Conservation (phyloP, 2,329 filamentous ascomycete species). For the Penicillium sp. region DNA sequence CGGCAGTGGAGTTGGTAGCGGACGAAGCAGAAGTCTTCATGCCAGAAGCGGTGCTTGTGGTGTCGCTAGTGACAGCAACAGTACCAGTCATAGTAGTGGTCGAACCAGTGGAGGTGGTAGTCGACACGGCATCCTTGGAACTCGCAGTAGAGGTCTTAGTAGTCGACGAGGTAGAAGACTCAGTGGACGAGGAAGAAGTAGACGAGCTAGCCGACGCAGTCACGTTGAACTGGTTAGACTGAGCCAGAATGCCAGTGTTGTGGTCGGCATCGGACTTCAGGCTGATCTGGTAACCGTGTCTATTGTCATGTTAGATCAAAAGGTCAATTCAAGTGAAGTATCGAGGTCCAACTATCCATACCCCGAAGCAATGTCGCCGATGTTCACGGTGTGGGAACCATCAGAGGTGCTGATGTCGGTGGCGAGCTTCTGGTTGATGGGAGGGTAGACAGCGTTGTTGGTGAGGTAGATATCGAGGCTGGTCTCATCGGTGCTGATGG, state of each 20-base stretch:
- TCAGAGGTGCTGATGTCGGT: conserved; percentile 38
- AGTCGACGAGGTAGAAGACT: no score
- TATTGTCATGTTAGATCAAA: conserved; percentile 14
- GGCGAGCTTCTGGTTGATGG: conserved; percentile 33
- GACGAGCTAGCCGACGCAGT: conserved; percentile 18
- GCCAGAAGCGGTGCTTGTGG: conserved; percentile 8
- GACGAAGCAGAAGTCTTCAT: conserved; percentile 1
- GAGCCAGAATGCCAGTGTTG: conserved; percentile 44
- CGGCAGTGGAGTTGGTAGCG: conserved; percentile 1
- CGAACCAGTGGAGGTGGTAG: conserved; percentile 7
- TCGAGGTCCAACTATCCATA: conserved; percentile 8
- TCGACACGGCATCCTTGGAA: neutral
- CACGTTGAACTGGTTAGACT: conserved; percentile 39
- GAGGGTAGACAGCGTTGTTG: conserved; percentile 39
- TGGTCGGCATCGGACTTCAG: conserved; percentile 32
- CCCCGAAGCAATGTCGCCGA: conserved; percentile 26
- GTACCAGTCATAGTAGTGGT: neutral
- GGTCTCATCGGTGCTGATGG: conserved; percentile 37
- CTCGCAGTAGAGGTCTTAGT: conserved; percentile 6
- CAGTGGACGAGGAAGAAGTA: conserved; percentile 6
- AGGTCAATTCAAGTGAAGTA: neutral
- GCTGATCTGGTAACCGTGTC: conserved; percentile 44
- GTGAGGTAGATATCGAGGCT: conserved; percentile 44
- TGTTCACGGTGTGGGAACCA: conserved; percentile 36
- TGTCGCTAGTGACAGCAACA: conserved; percentile 4